Base-by-base conservation (phyloP, 768 basidiomycete genomes). In the Austroboletus eburneus region DNA sequence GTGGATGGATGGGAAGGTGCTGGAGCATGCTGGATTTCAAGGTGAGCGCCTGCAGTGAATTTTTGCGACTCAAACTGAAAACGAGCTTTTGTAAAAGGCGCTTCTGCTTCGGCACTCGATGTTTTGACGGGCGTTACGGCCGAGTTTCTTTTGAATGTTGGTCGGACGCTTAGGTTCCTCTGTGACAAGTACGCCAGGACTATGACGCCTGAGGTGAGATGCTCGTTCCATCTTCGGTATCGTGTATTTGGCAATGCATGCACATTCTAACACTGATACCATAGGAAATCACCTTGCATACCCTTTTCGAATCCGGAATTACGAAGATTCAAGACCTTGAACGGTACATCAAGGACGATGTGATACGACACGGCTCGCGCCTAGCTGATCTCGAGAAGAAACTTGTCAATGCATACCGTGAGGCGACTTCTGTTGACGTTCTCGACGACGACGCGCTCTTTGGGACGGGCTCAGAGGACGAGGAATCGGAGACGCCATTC, bases 241-340 rank as follows among this genome's bases (percentile, higher is more conserved):
- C 24, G 37, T 45, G 37, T 40, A 33, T 45, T 37, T 33, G 38
- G 34, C 32, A 42, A 23, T 20, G 33, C 22, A 45, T 16, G 22
- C 43, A 23, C 12, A 35, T 45, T 13, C 21, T 21, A 44, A 36
- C 30, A 17, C 12, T 45, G 27, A 35, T n/a, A n/a, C n/a, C n/a
- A n/a, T 48, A 95, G 91, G 91, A 95, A 82, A 94, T 96, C 27
- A 83, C 95, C 30, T 75, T 93, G 2, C 91, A 95, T 63, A 87
- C 91, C 1, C 70, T 97, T 16, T 90, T 93, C 54, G 91, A 96
- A 68, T 89, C 87, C 49, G 94, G 94, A 5, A 81, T 79, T 7
- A 80, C 89, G 0, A 78, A 81, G 45, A 70, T 92, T 9, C 75
- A 82, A 57, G 85, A 89, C 51, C 77, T 98, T 1, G 91, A 94